These are phyloP conservation scores for Penicillium desertorum DNA, from an alignment of 495 filamentous ascomycete genomes.

Conservation along the genomic window DNA sequence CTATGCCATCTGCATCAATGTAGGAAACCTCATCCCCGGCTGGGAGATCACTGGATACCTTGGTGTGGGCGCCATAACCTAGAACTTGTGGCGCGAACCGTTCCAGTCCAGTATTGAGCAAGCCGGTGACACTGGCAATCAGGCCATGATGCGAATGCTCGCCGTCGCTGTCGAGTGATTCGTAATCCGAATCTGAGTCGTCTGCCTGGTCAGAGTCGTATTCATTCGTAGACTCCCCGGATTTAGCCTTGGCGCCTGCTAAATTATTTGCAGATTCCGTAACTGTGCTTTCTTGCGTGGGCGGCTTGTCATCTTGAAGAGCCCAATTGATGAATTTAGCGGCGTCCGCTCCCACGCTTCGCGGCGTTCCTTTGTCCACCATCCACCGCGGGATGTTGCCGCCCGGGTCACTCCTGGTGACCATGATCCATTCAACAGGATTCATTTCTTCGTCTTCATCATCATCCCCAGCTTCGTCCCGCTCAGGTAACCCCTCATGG, in stretches of 20 bases:
- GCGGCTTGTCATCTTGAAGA: slow-evolving; percentile 51
- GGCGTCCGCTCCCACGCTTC: slow-evolving; percentile 78
- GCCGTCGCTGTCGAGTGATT: slow-evolving; percentile 17
- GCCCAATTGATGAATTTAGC: slow-evolving; percentile 88
- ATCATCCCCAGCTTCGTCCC: slow-evolving; percentile 38
- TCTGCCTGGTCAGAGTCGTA: slow-evolving; percentile 7
- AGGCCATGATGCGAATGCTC: slow-evolving; percentile 38
- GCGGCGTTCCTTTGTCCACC: slow-evolving; percentile 88
- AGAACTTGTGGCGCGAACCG: slow-evolving; percentile 50
- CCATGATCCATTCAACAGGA: slow-evolving; percentile 94
- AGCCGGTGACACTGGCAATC: slow-evolving; percentile 45
- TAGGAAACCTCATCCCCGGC: slow-evolving; percentile 13
- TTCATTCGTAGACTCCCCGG: slow-evolving; percentile 17
- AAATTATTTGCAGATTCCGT: slow-evolving; percentile 13
- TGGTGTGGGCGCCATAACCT: slow-evolving; percentile 46
- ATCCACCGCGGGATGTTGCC: slow-evolving; percentile 91
- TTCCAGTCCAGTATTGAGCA: slow-evolving; percentile 42
- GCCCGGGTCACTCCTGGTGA: slow-evolving; percentile 90
- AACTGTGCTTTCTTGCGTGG: slow-evolving; percentile 27
- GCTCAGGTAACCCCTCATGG: slow-evolving; percentile 28
- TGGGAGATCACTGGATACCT: slow-evolving; percentile 23
- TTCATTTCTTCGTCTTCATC: slow-evolving; percentile 56
- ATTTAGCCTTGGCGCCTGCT: slow-evolving; percentile 15
- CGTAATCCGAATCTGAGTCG: slow-evolving; percentile 19
- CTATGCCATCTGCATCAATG: slow-evolving; percentile 2